Conservation (phyloP, 1,139 yeast genomes). For the Kodamaea alishanica region DNA sequence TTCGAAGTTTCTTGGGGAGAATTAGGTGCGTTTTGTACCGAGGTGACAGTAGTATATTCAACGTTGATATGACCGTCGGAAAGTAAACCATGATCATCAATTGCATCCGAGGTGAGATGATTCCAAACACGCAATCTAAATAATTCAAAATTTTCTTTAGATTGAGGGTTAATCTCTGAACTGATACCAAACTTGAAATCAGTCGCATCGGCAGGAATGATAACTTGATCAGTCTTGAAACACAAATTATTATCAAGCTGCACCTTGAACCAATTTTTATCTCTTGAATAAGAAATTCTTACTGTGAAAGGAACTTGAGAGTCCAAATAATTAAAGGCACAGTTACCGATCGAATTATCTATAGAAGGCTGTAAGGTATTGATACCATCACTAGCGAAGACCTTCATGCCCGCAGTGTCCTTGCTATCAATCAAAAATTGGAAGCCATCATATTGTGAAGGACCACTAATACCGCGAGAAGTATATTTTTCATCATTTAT, state of each 20-base stretch:
- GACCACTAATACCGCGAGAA: conserved; percentile 46
- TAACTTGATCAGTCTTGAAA: conserved; percentile 56
- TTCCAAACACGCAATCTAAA: conserved; percentile 53
- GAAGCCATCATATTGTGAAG: conserved; percentile 55
- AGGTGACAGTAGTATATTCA: conserved; percentile 17
- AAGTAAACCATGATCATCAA: conserved; percentile 55
- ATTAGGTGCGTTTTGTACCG: conserved; percentile 1
- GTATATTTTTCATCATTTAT: conserved; percentile 24
- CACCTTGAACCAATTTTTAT: conserved; percentile 46
- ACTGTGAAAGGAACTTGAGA: conserved; percentile 66
- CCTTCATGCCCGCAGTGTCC: conserved; percentile 50
- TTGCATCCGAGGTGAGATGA: conserved; percentile 50
- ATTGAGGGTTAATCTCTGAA: conserved; percentile 35
- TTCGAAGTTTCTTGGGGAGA: background rate
- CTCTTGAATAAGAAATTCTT: conserved; percentile 56
- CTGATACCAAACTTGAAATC: conserved; percentile 51
- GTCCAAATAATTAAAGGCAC: conserved; percentile 56
- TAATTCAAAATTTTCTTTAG: conserved; percentile 58
- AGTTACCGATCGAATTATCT: conserved; percentile 49
- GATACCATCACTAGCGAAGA: conserved; percentile 57
- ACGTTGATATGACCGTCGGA: conserved; percentile 40
- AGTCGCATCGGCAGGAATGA: conserved; percentile 27
- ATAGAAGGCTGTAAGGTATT: conserved; percentile 13
- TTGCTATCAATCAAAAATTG: conserved; percentile 51
- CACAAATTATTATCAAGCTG: conserved; percentile 70